Evolutionary conservation across 768 basidiomycete species (phyloP).

Genomic region (Hygrophoropsis aurantiaca): DNA sequence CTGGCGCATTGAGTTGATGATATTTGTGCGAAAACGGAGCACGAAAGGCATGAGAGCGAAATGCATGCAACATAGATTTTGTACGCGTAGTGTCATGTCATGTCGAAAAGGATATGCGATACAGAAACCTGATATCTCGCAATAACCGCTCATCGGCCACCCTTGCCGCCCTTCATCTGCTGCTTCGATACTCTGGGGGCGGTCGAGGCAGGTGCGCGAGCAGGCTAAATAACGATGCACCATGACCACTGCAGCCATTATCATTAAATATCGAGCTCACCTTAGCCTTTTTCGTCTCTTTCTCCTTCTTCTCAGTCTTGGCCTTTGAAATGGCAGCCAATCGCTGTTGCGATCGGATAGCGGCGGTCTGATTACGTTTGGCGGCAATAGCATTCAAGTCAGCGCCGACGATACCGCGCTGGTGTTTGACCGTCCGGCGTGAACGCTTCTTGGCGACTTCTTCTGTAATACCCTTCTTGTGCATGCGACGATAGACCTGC

Average conservation of each 20-base stretch:
- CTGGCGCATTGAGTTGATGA: too few relatives aligned
- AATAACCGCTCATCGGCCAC: constrained; percentile 53
- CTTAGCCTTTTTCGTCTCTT: constrained; percentile 90
- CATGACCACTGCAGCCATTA: neutral
- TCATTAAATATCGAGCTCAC: constrained; percentile 35
- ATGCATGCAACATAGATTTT: constrained; percentile 8
- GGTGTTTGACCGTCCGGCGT: constrained; percentile 94
- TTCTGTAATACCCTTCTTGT: constrained; percentile 99
- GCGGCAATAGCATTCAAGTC: constrained; percentile 90
- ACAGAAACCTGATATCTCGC: constrained; percentile 13
- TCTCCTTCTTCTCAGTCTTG: constrained; percentile 96
- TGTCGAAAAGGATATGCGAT: constrained; percentile 22
- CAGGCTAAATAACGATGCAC: constrained; percentile 42
- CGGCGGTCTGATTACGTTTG: constrained; percentile 88
- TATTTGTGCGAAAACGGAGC: too few relatives aligned
- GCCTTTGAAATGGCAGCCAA: constrained; percentile 89
- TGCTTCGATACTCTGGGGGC: constrained; percentile 93
- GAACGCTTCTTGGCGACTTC: constrained; percentile 99
- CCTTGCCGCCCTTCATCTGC: constrained; percentile 91
- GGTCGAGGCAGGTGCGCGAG: constrained; percentile 50
- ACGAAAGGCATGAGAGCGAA: too few relatives aligned
- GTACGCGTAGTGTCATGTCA: constrained; percentile 12
- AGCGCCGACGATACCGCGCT: constrained; percentile 97
- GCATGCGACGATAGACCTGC: constrained; percentile 89
- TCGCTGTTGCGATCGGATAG: constrained; percentile 77